A percentile compares a stretch with the other conserved stretches of the same genome.
phyloP scores from a whole-genome alignment of 768 basidiomycete genomes.

The Suillus paluster region DNA sequence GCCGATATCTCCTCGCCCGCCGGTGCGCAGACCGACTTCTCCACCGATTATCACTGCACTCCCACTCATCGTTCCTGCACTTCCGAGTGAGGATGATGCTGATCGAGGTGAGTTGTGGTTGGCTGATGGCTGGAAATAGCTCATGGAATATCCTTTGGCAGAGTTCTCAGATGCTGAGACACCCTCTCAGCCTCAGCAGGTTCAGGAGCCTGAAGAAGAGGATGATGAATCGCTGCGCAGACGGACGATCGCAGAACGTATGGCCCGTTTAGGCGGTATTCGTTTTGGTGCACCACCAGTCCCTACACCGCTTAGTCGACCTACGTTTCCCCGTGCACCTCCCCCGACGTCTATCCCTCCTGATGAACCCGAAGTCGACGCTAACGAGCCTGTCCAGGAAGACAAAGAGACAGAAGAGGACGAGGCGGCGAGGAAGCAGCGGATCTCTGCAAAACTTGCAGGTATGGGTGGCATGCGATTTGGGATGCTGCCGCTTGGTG shows the following conservation, averaged over 20 bases:
- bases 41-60: slow-evolving; percentile 31
- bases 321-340: slow-evolving; percentile 42
- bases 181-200: slow-evolving; percentile 2
- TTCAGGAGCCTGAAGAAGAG: slow-evolving; percentile 22
- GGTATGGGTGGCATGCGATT: slow-evolving; percentile 62
- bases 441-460: slow-evolving; percentile 58
- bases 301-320: slow-evolving; percentile 40
- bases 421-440: slow-evolving; percentile 56
- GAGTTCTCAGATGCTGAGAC: background rate
- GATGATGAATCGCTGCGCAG: slow-evolving; percentile 58
- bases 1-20: slow-evolving; percentile 21
- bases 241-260: slow-evolving; percentile 86
- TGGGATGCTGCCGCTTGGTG: slow-evolving; percentile 51
- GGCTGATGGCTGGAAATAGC: background rate
- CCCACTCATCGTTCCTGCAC: slow-evolving; percentile 2
- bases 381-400: slow-evolving; percentile 28
- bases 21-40: slow-evolving; percentile 18
- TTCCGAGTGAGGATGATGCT: slow-evolving; percentile 3
- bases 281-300: slow-evolving; percentile 73
- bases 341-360: slow-evolving; percentile 38
- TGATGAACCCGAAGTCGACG: slow-evolving; percentile 26
- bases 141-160: background rate
- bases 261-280: slow-evolving; percentile 91
- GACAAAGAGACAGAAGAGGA: slow-evolving; percentile 58
- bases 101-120: slow-evolving; percentile 4